Conservation (phyloP, 2,329 filamentous ascomycete genomes). For the Coniochaeta hoffmannii region DNA sequence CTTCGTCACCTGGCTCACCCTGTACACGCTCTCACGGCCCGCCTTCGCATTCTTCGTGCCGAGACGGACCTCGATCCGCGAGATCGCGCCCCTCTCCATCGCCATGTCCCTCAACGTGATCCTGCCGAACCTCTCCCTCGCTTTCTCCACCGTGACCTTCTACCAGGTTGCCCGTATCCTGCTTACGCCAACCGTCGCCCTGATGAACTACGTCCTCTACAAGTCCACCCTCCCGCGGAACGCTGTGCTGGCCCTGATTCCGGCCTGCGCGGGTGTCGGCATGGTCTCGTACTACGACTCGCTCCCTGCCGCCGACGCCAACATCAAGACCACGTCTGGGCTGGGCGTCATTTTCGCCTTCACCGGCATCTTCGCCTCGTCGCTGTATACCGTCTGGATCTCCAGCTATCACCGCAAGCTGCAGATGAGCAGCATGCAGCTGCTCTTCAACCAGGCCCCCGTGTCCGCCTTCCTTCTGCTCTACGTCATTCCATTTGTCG, state of each 20-base stretch:
- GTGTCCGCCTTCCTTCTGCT: conserved; percentile 55
- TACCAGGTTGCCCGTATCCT: conserved; percentile 64
- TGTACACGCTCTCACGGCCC: conserved; percentile 55
- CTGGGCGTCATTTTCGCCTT: conserved; percentile 60
- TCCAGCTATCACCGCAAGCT: conserved; percentile 57
- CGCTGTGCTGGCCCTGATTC: conserved; percentile 48
- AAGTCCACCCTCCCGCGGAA: conserved; percentile 43
- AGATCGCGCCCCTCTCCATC: conserved; percentile 56
- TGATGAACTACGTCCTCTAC: conserved; percentile 59
- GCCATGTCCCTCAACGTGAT: conserved; percentile 65
- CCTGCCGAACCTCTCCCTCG: conserved; percentile 59
- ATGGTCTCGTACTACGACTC: conserved; percentile 64
- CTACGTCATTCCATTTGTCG: conserved; percentile 59
- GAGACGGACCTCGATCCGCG: conserved; percentile 43
- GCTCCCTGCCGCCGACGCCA: conserved; percentile 36
- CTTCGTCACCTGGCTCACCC: conserved; percentile 54
- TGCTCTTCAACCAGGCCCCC: conserved; percentile 62
- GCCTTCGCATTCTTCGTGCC: conserved; percentile 51
- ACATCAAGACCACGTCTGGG: conserved; percentile 46
- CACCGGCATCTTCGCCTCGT: conserved; percentile 55
- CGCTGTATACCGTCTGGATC: conserved; percentile 64
- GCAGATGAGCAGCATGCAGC: conserved; percentile 60
- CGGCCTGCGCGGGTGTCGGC: conserved; percentile 56
- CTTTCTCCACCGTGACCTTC: conserved; percentile 61
- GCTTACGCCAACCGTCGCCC: conserved; percentile 56